phyloP scores from a whole-genome alignment of 2,329 filamentous ascomycete genomes.

The Trichoderma sp. region DNA sequence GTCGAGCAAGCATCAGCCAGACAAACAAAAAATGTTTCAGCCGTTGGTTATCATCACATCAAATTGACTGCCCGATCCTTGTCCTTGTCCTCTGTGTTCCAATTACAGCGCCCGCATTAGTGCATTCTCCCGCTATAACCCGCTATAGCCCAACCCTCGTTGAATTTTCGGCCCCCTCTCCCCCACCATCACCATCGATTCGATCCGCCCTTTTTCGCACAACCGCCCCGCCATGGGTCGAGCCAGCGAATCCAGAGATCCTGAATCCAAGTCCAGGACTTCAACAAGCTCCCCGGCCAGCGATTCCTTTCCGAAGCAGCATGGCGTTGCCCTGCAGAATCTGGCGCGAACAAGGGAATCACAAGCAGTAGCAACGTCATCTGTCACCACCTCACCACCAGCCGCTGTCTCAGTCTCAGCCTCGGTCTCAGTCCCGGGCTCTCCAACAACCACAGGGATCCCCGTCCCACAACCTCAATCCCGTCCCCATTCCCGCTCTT shows the following conservation, averaged over 20 bases:
- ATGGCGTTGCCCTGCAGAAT: constrained; percentile 37
- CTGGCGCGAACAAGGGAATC: constrained; percentile 28
- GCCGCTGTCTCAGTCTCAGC: constrained; percentile 20
- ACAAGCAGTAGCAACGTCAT: background rate
- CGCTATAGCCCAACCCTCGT: background rate
- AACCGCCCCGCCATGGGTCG: constrained; percentile 33
- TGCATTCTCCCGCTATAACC: background rate
- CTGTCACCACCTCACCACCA: background rate
- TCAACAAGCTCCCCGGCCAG: constrained; percentile 25
- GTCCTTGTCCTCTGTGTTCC: background rate
- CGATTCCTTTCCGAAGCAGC: constrained; percentile 33
- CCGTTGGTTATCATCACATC: background rate
- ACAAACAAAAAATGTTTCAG: background rate
- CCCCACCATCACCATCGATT: background rate
- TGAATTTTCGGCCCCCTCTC: background rate
- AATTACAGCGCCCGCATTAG: background rate
- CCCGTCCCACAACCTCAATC: background rate
- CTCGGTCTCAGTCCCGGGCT: background rate
- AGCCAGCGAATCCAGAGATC: constrained; percentile 24
- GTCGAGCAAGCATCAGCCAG: background rate
- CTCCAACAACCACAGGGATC: background rate
- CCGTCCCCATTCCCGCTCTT: constrained; percentile 3
- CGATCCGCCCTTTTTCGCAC: constrained; percentile 5
- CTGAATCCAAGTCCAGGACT: constrained; percentile 23
- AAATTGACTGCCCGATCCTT: background rate